Base-by-base conservation (phyloP, 2,329 filamentous ascomycete genomes). In the Cordyceps javanica region DNA sequence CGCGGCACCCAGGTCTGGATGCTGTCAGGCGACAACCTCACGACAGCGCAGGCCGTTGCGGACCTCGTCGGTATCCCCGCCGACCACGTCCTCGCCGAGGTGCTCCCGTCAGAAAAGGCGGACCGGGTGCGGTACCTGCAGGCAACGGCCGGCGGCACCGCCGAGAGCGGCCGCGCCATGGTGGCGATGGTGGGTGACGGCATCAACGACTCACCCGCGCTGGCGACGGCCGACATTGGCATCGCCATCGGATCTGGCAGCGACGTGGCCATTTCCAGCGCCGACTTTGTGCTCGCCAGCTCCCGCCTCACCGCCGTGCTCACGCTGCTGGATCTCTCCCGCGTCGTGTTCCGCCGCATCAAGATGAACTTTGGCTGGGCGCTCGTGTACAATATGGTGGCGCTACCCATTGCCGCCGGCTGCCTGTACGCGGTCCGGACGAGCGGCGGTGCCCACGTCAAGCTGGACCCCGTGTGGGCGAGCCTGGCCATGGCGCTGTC, bases 401-500 rank as follows among this genome's bases (percentile, higher is more conserved):
- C 90, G 9, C 80, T 96, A 59, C 91, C 91, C 1, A 79, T 96
- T 58, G 90, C 91, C 0, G 91, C 91, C 0, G 91, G 91, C 1
- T 88, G 87, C 38, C 75, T 95, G 59, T 95, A 89, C 70, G 74
- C 80, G 2, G 62, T 86, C 48, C 68, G 65, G 55, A 77, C 76
- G 48, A 69, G 70, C 3, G 66, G 68, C 2, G 80, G 77, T 2
- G 68, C 69, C 30, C 87, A 88, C 67, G 72, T 91, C 21, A 75
- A 82, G 60, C 73, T 92, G 48, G 86, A 90, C 69, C 89, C 89
- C 0, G 89, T 89, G 1, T 97, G 92, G 92, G 93, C 92, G 5
- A 88, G 86, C 63, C 73, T 96, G 69, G 92, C 92, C 1, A 97
- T 97, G 93, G 93, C 93, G 26, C 72, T 92, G 70, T 96, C 91